phyloP scores from a whole-genome alignment of 2,329 filamentous ascomycete genomes.

The Ophiosphaerella narmari region DNA sequence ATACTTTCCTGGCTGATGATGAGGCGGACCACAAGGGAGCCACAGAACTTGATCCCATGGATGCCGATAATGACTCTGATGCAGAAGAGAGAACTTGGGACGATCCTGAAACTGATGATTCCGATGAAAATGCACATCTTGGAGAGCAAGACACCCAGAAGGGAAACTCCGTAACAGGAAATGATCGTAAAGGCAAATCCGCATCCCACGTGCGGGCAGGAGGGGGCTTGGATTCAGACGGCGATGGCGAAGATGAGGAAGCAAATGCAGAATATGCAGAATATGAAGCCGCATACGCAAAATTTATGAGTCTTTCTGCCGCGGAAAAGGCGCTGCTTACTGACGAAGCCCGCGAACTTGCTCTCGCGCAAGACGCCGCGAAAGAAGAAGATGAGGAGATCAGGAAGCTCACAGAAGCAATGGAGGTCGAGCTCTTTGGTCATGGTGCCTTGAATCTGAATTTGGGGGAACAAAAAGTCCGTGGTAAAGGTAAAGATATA shows the following conservation, averaged over 20 bases:
- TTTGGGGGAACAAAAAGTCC: constrained; percentile 17
- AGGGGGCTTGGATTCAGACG: constrained; percentile 50
- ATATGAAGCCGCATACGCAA: constrained; percentile 79
- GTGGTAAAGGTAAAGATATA: constrained; percentile 26
- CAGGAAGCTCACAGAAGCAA: constrained; percentile 66
- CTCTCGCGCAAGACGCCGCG: constrained; percentile 48
- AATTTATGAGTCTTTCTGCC: constrained; percentile 75
- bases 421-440: constrained; percentile 73
- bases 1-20: constrained; percentile 87
- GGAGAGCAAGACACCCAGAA: constrained; percentile 47
- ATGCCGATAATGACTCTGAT: constrained; percentile 63
- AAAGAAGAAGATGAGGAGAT: constrained; percentile 62
- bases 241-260: constrained; percentile 60
- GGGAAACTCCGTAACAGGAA: constrained; percentile 55
- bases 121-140: constrained; percentile 50
- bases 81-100: constrained; percentile 51
- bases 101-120: constrained; percentile 42
- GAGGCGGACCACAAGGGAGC: constrained; percentile 79
- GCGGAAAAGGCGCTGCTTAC: constrained; percentile 40
- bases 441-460: constrained; percentile 66
- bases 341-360: constrained; percentile 41
- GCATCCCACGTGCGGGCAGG: constrained; percentile 50
- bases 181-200: constrained; percentile 64
- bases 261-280: constrained; percentile 72
- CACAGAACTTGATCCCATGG: constrained; percentile 68